These are phyloP conservation scores for Macrocybe gigantea DNA, from an alignment of 768 basidiomycete genomes.

Conservation along the genomic window DNA sequence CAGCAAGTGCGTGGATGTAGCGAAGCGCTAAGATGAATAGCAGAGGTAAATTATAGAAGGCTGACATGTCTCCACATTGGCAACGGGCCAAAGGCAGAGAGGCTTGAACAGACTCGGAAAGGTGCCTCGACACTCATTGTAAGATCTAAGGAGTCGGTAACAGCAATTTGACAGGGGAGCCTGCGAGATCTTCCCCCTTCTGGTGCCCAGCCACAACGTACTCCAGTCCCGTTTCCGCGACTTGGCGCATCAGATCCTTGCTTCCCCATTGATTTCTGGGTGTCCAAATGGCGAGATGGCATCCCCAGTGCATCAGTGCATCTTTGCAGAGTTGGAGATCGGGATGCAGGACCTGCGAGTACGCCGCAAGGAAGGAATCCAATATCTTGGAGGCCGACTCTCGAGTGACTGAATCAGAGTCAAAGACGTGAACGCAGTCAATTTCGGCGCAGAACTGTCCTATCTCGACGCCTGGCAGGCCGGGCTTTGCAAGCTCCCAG, in stretches of 20 bases:
- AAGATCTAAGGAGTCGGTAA: too few species aligned
- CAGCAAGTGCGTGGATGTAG: too few species aligned
- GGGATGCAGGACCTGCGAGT: conserved; percentile 24
- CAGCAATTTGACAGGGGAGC: conserved; percentile 20
- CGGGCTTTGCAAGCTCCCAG: conserved; percentile 60
- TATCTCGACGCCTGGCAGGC: conserved; percentile 52
- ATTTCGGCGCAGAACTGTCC: conserved; percentile 65
- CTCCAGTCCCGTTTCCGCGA: conserved; percentile 45
- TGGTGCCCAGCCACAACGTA: conserved; percentile 28
- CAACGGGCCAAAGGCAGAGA: too few species aligned
- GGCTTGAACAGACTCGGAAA: too few species aligned
- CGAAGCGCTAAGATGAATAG: too few species aligned
- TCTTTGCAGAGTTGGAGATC: conserved; percentile 23
- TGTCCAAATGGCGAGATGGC: conserved; percentile 48
- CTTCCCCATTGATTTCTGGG: conserved; percentile 46
- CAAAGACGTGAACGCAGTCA: conserved; percentile 41
- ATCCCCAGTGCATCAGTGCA: conserved; percentile 44
- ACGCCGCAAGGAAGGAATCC: conserved; percentile 39
- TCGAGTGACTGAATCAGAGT: conserved; percentile 25
- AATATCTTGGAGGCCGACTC: conserved; percentile 31
- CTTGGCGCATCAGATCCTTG: conserved; percentile 38
- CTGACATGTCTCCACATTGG: too few species aligned
- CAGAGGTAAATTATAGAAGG: too few species aligned
- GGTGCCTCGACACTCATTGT: too few species aligned
- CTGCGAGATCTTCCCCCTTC: conserved; percentile 16